Percentiles rank a stretch among this genome's conserved stretches.
Evolutionary conservation across 2,329 filamentous ascomycete species (phyloP).

Genomic region (Hypoxylon sp.): DNA sequence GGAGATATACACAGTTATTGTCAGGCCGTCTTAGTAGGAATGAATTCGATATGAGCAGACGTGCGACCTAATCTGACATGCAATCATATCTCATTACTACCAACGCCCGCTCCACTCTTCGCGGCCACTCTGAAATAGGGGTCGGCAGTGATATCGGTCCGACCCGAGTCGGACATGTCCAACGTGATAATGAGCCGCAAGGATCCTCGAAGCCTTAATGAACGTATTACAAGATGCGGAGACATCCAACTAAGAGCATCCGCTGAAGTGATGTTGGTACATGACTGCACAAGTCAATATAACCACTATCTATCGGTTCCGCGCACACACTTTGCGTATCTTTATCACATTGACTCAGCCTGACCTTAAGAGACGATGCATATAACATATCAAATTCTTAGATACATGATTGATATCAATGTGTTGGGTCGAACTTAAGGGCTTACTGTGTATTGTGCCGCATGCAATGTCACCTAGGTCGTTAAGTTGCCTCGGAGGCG

Average conservation of each 20-base stretch:
- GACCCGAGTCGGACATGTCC: too few relatives aligned
- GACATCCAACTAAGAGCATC: neutral
- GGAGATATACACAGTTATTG: too few relatives aligned
- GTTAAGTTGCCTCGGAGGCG: neutral
- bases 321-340: neutral
- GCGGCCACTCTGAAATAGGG: neutral
- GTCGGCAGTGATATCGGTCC: neutral
- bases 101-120: neutral
- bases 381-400: neutral
- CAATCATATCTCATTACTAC: neutral
- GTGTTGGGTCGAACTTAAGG: neutral
- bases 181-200: too few relatives aligned
- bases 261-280: neutral
- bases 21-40: neutral
- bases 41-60: neutral
- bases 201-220: neutral
- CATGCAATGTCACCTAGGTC: neutral
- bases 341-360: neutral
- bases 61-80: neutral
- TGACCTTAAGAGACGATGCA: neutral
- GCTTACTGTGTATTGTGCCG: neutral
- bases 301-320: too few relatives aligned
- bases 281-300: neutral
- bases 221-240: neutral
- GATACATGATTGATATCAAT: neutral